phyloP scores from a whole-genome alignment of 1,284 basidiomycete species.

The Leccinum griseonigrum region DNA sequence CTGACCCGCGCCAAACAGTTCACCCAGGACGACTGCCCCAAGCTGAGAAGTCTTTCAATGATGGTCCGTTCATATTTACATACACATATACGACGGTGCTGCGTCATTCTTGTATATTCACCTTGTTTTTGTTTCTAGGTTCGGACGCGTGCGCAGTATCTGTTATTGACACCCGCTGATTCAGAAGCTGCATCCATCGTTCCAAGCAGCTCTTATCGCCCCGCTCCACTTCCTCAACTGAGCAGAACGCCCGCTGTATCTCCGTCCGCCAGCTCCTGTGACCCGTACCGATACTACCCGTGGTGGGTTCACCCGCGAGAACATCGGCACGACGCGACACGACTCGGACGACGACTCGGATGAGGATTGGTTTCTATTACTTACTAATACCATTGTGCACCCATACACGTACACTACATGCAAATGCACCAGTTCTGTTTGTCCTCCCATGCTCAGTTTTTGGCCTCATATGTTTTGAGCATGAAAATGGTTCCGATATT shows the following conservation, averaged over 20 bases:
- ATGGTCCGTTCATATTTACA: constrained; percentile 37
- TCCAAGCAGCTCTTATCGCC: constrained; percentile 35
- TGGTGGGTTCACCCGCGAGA: too few species aligned
- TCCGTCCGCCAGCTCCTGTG: not conserved
- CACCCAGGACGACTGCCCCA: constrained; percentile 59
- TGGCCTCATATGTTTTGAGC: too few species aligned
- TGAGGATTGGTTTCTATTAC: too few species aligned
- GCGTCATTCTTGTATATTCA: not conserved
- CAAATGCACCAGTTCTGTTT: too few species aligned
- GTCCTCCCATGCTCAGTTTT: too few species aligned
- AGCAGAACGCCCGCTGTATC: constrained; percentile 28
- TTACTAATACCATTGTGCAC: too few species aligned
- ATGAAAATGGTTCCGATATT: too few species aligned
- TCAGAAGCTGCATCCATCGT: constrained; percentile 51
- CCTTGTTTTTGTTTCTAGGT: too few species aligned
- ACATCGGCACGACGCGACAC: too few species aligned
- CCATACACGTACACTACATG: too few species aligned
- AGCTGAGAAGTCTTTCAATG: constrained; percentile 54
- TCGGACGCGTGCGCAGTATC: constrained; percentile 58
- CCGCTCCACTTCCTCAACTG: constrained; percentile 52
- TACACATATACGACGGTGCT: not conserved
- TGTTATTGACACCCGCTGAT: constrained; percentile 53
- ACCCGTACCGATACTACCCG: too few species aligned
- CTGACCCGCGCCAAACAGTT: constrained; percentile 49
- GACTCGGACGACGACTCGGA: too few species aligned